Conservation (phyloP, 1,284 basidiomycete species). For the Bondarzewia mesenterica region DNA sequence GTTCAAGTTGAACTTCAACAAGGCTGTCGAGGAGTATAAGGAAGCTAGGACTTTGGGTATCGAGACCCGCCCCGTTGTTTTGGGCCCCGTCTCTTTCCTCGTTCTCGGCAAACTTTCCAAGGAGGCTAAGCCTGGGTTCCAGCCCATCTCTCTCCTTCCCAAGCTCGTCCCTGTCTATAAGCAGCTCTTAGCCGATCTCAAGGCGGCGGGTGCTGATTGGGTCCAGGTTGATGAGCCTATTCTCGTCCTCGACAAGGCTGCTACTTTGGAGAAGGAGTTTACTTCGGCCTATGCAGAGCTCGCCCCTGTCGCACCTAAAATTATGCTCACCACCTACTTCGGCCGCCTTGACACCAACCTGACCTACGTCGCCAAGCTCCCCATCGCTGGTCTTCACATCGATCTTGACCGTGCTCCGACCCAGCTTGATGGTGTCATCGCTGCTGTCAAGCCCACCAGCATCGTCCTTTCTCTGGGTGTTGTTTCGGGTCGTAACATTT, state of each 20-base stretch:
- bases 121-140: conserved; percentile 80
- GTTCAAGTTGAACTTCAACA: conserved; percentile 96
- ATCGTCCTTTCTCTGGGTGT: conserved; percentile 90
- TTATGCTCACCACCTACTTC: conserved; percentile 94
- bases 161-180: conserved; percentile 92
- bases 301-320: conserved; percentile 79
- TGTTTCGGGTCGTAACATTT: conserved; percentile 99
- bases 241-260: conserved; percentile 87
- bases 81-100: conserved; percentile 96
- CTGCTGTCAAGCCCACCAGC: conserved; percentile 77
- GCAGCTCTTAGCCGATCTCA: conserved; percentile 86
- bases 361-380: conserved; percentile 86
- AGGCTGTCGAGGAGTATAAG: conserved; percentile 89
- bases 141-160: conserved; percentile 85
- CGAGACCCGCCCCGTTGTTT: conserved; percentile 89
- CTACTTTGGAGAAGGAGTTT: conserved; percentile 78
- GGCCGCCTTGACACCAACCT: conserved; percentile 93
- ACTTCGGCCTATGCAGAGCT: conserved; percentile 79
- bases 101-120: conserved; percentile 88
- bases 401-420: conserved; percentile 91
- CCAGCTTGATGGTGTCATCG: conserved; percentile 82
- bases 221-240: conserved; percentile 98
- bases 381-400: conserved; percentile 91
- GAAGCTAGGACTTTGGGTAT: conserved; percentile 92
- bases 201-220: conserved; percentile 86